Evolutionary conservation across 352 stramenopile species (phyloP).

Genomic region (Phytophthora cryptogea): DNA sequence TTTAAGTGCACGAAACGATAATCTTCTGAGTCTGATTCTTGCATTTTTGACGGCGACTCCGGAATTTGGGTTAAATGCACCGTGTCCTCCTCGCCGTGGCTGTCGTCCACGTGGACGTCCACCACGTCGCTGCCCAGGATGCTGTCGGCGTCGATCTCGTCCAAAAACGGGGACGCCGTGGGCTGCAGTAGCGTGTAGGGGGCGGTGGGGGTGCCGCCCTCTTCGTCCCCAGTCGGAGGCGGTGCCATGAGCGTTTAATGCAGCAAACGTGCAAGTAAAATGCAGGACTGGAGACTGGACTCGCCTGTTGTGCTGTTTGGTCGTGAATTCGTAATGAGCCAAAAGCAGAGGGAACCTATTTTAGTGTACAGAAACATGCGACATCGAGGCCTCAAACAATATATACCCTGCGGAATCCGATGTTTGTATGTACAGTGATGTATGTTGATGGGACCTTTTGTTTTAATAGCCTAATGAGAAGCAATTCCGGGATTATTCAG

Average conservation of each 20-base stretch:
- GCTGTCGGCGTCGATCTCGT: slow-evolving; percentile 31
- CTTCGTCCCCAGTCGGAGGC: slow-evolving; percentile 8
- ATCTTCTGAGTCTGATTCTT: slow-evolving; percentile 17
- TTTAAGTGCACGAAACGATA: slow-evolving; percentile 83
- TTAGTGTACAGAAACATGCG: slow-evolving; percentile 16
- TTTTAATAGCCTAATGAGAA: neutral
- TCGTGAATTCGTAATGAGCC: slow-evolving; percentile 1
- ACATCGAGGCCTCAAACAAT: neutral
- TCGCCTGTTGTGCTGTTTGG: slow-evolving; percentile 3
- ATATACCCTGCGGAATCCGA: slow-evolving; percentile 10
- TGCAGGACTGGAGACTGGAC: neutral
- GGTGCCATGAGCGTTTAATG: neutral
- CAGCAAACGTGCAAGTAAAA: no score
- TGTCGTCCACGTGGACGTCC: slow-evolving; percentile 38
- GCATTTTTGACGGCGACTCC: neutral
- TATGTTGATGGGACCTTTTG: no score
- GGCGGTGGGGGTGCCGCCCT: slow-evolving; percentile 26
- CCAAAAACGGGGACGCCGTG: slow-evolving; percentile 8
- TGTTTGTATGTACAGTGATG: no score
- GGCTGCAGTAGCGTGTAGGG: slow-evolving; percentile 30
- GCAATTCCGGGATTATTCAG: no score
- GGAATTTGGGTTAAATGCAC: neutral
- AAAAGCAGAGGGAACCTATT: slow-evolving; percentile 4
- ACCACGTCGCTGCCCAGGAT: slow-evolving; percentile 36
- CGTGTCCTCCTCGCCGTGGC: slow-evolving; percentile 25